phyloP scores from a whole-genome alignment of 768 basidiomycete genomes.

The Mycena vulgaris region DNA sequence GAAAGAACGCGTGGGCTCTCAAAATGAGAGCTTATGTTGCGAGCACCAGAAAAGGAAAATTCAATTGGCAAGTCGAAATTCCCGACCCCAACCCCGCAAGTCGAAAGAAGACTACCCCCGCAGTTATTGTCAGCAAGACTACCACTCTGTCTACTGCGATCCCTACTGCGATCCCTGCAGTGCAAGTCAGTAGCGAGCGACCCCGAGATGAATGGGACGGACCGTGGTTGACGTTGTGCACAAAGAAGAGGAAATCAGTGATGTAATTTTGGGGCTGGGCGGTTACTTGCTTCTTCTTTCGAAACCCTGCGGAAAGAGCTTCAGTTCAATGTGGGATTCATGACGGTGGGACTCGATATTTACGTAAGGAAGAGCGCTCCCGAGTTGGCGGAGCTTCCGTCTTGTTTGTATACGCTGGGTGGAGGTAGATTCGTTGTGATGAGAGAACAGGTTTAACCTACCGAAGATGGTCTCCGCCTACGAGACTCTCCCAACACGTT shows the following conservation, averaged over 20 bases:
- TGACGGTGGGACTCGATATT: background rate
- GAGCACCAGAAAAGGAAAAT: too few species aligned
- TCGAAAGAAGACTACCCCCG: background rate
- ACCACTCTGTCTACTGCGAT: slow-evolving; percentile 22
- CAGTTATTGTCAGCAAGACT: slow-evolving; percentile 14
- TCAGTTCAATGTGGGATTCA: too few species aligned
- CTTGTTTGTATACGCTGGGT: slow-evolving; percentile 13
- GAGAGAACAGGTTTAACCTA: background rate
- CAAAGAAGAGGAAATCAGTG: too few species aligned
- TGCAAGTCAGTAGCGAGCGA: background rate
- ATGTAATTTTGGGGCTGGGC: too few species aligned
- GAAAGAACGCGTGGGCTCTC: too few species aligned
- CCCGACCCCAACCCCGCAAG: too few species aligned
- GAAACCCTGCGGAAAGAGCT: slow-evolving; percentile 14
- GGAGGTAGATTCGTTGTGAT: background rate
- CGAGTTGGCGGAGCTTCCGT: slow-evolving; percentile 4
- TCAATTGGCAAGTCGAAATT: too few species aligned
- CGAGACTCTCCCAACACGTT: slow-evolving; percentile 23
- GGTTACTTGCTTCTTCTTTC: slow-evolving; percentile 5
- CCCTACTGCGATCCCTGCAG: background rate
- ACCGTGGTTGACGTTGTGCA: slow-evolving; percentile 21
- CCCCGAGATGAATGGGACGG: background rate
- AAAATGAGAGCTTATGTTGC: too few species aligned
- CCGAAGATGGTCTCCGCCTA: slow-evolving; percentile 29
- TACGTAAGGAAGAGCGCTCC: slow-evolving; percentile 31